phyloP scores from a whole-genome alignment of 257 asterid species.

The Mitragyna speciosa region DNA sequence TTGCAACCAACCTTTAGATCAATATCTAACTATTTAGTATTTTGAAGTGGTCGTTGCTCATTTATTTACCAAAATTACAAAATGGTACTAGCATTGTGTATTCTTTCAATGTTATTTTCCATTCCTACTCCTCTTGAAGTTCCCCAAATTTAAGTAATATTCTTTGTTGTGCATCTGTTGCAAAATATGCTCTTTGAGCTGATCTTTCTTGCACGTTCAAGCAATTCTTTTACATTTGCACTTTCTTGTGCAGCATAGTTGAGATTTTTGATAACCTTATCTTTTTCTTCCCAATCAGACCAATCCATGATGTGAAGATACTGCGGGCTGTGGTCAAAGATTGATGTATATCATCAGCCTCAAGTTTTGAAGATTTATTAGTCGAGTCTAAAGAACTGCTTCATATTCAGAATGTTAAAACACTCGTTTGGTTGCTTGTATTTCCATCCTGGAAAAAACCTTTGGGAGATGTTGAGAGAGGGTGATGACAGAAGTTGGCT shows the following conservation, averaged over 20 bases:
- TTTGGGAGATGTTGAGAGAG: neutral
- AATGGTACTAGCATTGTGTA: neutral
- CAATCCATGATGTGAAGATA: constrained; percentile 85
- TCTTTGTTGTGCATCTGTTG: neutral
- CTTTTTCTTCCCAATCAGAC: constrained; percentile 47
- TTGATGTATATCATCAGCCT: constrained; percentile 28
- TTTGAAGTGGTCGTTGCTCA: neutral
- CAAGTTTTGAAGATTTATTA: neutral
- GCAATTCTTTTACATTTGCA: neutral
- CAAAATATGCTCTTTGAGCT: neutral
- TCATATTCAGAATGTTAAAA: neutral
- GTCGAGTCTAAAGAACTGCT: neutral
- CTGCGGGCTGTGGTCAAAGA: constrained; percentile 64
- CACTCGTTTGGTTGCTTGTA: neutral
- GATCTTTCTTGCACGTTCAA: too few species aligned
- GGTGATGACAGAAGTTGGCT: neutral
- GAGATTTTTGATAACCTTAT: constrained; percentile 2
- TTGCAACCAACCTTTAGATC: neutral
- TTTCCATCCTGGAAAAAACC: neutral
- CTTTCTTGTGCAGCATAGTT: neutral
- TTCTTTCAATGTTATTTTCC: neutral
- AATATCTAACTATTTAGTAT: neutral
- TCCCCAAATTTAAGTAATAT: neutral
- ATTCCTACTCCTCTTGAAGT: neutral
- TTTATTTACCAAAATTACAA: neutral